Percentiles rank a stretch among this genome's conserved stretches.
phyloP scores from a whole-genome alignment of 108 stramenopile genomes.

The Epithemia pelagica region DNA sequence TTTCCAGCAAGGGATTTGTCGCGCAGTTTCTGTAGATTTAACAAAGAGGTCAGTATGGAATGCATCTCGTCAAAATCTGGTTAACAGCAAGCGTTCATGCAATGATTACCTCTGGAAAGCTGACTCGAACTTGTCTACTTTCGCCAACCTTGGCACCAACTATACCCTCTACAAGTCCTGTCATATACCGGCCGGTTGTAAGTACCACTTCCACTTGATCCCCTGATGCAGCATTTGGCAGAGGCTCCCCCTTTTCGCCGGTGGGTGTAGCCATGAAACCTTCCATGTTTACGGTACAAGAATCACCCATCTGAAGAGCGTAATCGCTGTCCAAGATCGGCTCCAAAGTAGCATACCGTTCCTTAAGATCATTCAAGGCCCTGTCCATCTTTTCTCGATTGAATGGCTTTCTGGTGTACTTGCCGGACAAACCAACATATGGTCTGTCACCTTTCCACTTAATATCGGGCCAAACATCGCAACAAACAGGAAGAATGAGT shows the following conservation, averaged over 20 bases:
- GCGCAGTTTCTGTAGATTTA: constrained; percentile 45
- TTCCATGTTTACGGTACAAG: constrained; percentile 79
- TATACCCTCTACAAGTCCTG: constrained; percentile 77
- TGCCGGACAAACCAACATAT: constrained; percentile 65
- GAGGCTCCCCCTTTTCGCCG: constrained; percentile 67
- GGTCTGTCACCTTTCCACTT: constrained; percentile 65
- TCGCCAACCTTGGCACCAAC: constrained; percentile 80
- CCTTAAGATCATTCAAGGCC: constrained; percentile 72
- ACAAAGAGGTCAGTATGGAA: too few relatives aligned
- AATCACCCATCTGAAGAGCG: constrained; percentile 66
- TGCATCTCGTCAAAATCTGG: too few relatives aligned
- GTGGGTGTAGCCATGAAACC: constrained; percentile 70
- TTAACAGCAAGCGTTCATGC: too few relatives aligned
- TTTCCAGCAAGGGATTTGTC: constrained; percentile 85
- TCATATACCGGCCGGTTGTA: constrained; percentile 82
- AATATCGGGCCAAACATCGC: constrained; percentile 88
- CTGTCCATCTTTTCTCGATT: constrained; percentile 64
- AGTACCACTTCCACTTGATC: constrained; percentile 80
- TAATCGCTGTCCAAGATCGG: constrained; percentile 39
- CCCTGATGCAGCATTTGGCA: constrained; percentile 80
- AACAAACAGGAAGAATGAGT: constrained; percentile 52
- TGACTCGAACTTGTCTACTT: constrained; percentile 47
- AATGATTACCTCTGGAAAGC: constrained; percentile 70
- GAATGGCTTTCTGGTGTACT: constrained; percentile 77
- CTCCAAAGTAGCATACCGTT: constrained; percentile 67